phyloP scores from a whole-genome alignment of 225 moss, liverwort and hornwort species.

The Climacium dendroides region DNA sequence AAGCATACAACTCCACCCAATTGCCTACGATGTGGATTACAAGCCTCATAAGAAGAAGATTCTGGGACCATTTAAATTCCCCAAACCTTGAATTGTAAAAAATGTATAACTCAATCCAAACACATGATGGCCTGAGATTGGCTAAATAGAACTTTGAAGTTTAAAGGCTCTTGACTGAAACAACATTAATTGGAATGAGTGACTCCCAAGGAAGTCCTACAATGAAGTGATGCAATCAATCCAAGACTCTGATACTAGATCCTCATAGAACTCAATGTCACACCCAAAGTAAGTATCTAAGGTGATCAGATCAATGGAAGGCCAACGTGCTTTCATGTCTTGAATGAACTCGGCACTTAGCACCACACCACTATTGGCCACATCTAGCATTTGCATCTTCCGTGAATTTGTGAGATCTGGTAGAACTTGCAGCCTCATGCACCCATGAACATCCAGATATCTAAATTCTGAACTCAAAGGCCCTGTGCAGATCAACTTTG shows the following conservation, averaged over 20 bases:
- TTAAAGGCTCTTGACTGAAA: not conserved
- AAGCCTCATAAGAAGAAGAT: not conserved
- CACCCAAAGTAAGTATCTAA: not conserved
- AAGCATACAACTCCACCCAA: not conserved
- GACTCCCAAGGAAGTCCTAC: not conserved
- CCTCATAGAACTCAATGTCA: not conserved
- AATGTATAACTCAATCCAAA: not conserved
- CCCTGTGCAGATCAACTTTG: not conserved
- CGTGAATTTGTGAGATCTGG: not conserved
- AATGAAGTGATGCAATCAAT: not conserved
- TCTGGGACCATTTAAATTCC: accelerated
- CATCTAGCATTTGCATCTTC: not conserved
- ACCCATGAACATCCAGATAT: not conserved
- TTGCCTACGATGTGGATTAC: accelerated
- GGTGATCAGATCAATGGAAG: not conserved
- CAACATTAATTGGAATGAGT: not conserved
- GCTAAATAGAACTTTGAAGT: not conserved
- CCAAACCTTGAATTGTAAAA: not conserved
- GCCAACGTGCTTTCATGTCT: not conserved
- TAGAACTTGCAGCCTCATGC: not conserved
- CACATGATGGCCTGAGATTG: accelerated
- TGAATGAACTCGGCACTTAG: not conserved
- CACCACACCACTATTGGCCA: not conserved
- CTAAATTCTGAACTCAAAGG: not conserved
- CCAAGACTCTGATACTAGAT: accelerated